Percentiles rank a stretch among this genome's conserved stretches.
phyloP scores from a whole-genome alignment of 345 rosid genomes.

The Microthlaspi erraticum region DNA sequence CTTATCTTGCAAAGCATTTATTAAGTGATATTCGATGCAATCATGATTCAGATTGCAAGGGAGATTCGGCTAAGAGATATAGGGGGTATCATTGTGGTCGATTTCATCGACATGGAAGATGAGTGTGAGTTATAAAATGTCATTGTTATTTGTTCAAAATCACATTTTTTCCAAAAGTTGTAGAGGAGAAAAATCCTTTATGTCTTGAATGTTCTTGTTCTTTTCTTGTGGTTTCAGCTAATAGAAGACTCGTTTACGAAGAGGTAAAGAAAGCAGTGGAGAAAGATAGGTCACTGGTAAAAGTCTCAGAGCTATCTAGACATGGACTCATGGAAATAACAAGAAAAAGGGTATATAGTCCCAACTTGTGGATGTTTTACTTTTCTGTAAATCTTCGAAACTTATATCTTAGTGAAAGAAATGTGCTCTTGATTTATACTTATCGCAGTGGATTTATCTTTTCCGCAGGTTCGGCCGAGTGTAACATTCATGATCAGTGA shows the following conservation, averaged over 20 bases:
- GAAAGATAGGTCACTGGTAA: conserved; percentile 88
- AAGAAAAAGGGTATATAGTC: conserved; percentile 88
- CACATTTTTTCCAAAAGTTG: background rate
- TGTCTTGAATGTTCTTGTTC: background rate
- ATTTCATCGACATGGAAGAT: conserved; percentile 95
- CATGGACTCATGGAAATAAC: conserved; percentile 99
- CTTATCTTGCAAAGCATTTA: conserved; percentile 20
- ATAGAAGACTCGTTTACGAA: conserved; percentile 88
- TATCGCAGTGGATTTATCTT: background rate
- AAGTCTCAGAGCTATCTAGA: conserved; percentile 90
- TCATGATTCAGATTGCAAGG: conserved; percentile 82
- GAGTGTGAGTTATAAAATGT: conserved; percentile 65
- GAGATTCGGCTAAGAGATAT: conserved; percentile 94
- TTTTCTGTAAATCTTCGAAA: conserved; percentile 29
- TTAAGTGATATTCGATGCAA: conserved; percentile 10
- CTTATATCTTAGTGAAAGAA: background rate
- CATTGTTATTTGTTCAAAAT: conserved; percentile 23
- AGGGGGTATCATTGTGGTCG: conserved; percentile 98
- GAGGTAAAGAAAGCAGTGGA: conserved; percentile 91
- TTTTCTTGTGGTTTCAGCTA: conserved; percentile 61
- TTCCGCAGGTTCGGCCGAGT: conserved; percentile 89
- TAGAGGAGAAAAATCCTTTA: conserved; percentile 11
- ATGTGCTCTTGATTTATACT: conserved; percentile 17
- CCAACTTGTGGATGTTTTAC: conserved; percentile 28
- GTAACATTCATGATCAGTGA: conserved; percentile 96